Percentiles rank a stretch among this genome's conserved stretches.
Conservation (phyloP, 2,329 filamentous ascomycete species). For the Microsporum audouinii region DNA sequence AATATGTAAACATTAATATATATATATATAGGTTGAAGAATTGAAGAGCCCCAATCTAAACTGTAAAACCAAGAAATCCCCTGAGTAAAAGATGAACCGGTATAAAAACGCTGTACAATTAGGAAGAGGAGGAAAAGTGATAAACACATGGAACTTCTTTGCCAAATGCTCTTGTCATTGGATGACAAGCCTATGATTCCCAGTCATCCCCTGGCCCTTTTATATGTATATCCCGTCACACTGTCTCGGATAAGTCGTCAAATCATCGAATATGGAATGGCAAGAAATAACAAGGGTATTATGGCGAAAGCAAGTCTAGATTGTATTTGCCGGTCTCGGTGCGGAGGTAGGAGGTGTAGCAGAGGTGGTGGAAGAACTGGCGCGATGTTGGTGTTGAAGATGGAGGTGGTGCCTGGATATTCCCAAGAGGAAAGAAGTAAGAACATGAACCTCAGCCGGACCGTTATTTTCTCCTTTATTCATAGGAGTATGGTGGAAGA, state of each 20-base stretch:
- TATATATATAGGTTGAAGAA: background rate
- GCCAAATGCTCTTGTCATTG: background rate
- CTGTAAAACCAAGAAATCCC: background rate
- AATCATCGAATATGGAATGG: constrained; percentile 1
- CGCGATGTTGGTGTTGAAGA: background rate
- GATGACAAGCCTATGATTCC: background rate
- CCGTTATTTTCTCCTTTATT: background rate
- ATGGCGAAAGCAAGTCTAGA: constrained; percentile 2
- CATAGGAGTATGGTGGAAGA: background rate
- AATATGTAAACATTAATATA: background rate
- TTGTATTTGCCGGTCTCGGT: constrained; percentile 1
- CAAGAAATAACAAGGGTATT: constrained; percentile 1
- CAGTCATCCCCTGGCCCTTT: background rate
- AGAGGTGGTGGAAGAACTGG: background rate
- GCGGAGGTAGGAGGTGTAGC: background rate
- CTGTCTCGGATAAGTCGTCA: constrained; percentile 3
- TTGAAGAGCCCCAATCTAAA: background rate
- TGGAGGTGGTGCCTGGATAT: background rate
- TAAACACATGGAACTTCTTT: background rate
- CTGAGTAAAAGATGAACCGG: background rate
- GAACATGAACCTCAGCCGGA: constrained; percentile 5
- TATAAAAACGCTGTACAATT: constrained; percentile 1
- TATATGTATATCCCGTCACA: constrained; percentile 1
- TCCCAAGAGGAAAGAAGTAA: constrained; percentile 5
- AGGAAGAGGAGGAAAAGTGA: background rate